Base-by-base conservation (phyloP, 78 protist genomes). In the Monosiga brevicollis region DNA sequence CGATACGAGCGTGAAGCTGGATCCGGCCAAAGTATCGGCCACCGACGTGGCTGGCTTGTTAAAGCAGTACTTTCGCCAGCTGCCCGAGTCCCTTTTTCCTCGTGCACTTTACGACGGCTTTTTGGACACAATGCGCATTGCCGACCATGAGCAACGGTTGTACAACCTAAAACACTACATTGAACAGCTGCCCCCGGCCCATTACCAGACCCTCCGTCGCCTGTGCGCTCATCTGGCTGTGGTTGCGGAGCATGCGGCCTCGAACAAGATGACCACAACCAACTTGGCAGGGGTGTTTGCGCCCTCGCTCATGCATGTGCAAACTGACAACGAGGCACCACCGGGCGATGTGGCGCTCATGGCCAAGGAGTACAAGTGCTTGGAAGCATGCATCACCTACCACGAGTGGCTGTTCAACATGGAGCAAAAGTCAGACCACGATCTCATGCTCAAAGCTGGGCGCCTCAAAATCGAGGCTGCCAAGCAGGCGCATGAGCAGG, bases 11-110 rank as follows among this genome's bases (percentile, higher is more conserved):
- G n/a, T 79, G 25, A 11, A 42, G n/a, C 83, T 79, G 36, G 11
- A 9, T 15, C 25, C 11, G 38, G 42, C 9, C 38, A 22, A 70
- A 25, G 38, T 42, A 23, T 74, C 34, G 11, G 84, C 42, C 29
- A 73, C 29, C 83, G 9, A 1, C 24, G 15, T 43, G 11, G 2
- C 83, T 3, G 86, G 86, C 0, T 73, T 75, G n/a, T 40, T 83
- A n/a, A 83, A 83, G 38, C 72, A 76, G 42, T 83, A 83, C 74
- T 49, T 83, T 3, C 86, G 86, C 43, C 81, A 83, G 74, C 80
- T 83, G 39, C 86, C 86, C 23, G 81, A 83, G 39, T 75, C 86
- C 15, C 79, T 83, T 2, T 20, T 83, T 6, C 22, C 38, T 25
- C 42, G 26, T 11, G 40, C 22, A 0, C 86, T 83, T 20, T 76